Evolutionary conservation across 2,329 filamentous ascomycete species (phyloP).

Genomic region (Trichoderma brevicompactum): DNA sequence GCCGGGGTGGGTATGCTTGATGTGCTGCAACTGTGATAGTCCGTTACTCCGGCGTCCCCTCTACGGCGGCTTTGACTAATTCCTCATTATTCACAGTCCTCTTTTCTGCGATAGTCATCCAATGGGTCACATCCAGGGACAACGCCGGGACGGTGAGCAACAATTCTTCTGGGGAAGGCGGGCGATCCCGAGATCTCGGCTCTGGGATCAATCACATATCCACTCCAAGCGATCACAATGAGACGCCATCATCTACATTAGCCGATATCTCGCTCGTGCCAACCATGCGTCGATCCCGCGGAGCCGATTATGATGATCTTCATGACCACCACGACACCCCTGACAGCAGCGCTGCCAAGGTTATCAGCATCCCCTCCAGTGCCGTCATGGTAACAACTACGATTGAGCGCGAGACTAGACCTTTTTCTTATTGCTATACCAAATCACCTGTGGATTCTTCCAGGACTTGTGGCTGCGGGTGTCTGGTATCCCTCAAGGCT

Average conservation of each 20-base stretch:
- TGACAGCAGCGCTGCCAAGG: not conserved
- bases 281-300: conserved; percentile 31
- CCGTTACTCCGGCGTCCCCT: conserved; percentile 35
- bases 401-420: conserved; percentile 42
- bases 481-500: not conserved
- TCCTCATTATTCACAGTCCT: conserved; percentile 49
- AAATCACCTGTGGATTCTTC: conserved; percentile 4
- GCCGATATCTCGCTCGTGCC: conserved; percentile 38
- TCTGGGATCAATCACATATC: conserved; percentile 18
- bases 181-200: conserved; percentile 30
- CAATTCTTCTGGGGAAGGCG: conserved; percentile 26
- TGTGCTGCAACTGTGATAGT: conserved; percentile 69
- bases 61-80: not conserved
- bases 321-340: conserved; percentile 28
- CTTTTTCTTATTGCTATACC: not conserved
- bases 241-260: conserved; percentile 33
- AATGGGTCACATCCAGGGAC: conserved; percentile 61
- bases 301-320: conserved; percentile 31
- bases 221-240: conserved; percentile 27
- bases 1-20: conserved; percentile 67
- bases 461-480: not conserved
- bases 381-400: conserved; percentile 46
- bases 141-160: conserved; percentile 43
- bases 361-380: not conserved
- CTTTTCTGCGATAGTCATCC: conserved; percentile 64